These are phyloP conservation scores for Mycena olivaceomarginata DNA, from an alignment of 768 basidiomycete genomes.

Conservation along the genomic window DNA sequence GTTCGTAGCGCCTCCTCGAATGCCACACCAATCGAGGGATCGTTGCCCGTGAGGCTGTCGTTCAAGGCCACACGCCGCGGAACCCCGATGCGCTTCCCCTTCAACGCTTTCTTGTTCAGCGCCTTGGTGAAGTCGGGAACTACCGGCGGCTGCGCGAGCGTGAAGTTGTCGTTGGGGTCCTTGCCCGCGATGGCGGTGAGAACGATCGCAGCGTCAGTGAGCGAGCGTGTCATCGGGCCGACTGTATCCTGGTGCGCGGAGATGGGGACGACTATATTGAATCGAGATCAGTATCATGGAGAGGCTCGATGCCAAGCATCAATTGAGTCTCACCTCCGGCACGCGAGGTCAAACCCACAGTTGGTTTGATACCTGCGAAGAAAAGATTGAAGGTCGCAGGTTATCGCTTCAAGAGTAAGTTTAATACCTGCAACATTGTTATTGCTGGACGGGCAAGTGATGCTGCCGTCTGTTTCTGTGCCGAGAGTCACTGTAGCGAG, in stretches of 20 bases:
- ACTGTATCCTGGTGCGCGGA: slow-evolving; percentile 76
- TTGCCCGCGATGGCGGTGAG: slow-evolving; percentile 74
- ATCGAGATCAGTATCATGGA: background rate
- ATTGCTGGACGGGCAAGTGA: slow-evolving; percentile 69
- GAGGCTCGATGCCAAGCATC: background rate
- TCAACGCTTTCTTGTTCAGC: slow-evolving; percentile 66
- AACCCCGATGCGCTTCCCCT: slow-evolving; percentile 73
- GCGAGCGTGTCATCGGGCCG: slow-evolving; percentile 73
- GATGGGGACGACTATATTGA: slow-evolving; percentile 70
- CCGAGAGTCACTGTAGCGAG: slow-evolving; percentile 68
- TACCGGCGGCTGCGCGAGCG: slow-evolving; percentile 67
- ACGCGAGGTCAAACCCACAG: slow-evolving; percentile 75
- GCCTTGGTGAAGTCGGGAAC: slow-evolving; percentile 77
- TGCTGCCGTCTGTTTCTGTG: slow-evolving; percentile 74
- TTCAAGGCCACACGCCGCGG: slow-evolving; percentile 64
- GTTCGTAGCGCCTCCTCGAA: slow-evolving; percentile 63
- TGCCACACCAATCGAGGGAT: slow-evolving; percentile 58
- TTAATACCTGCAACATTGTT: slow-evolving; percentile 68
- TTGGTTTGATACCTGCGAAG: slow-evolving; percentile 69
- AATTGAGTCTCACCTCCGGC: slow-evolving; percentile 66
- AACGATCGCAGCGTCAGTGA: slow-evolving; percentile 73
- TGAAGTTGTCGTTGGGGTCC: slow-evolving; percentile 74
- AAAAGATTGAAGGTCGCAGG: no score
- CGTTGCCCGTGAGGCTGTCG: slow-evolving; percentile 54
- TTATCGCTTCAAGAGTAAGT: no score